A percentile compares a stretch with the other conserved stretches of the same genome.
Conservation (phyloP, 768 basidiomycete genomes). For the Agrocybe praecox region DNA sequence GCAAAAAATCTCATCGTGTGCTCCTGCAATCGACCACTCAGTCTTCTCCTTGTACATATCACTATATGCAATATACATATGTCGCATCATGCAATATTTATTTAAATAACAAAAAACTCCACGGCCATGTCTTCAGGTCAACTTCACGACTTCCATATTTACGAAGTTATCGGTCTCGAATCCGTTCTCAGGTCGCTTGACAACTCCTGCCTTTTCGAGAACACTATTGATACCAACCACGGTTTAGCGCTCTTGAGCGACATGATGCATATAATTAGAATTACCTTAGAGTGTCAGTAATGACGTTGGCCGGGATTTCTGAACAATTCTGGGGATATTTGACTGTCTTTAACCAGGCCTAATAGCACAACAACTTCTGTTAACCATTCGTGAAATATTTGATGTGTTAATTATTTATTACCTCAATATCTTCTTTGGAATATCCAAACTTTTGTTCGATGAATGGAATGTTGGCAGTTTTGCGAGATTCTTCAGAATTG, state of each 20-base stretch:
- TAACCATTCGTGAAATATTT: background rate
- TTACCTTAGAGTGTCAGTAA: constrained; percentile 72
- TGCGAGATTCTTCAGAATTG: constrained; percentile 57
- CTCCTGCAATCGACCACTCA: too few relatives aligned
- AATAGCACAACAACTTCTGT: too few relatives aligned
- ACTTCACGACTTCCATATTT: constrained; percentile 50
- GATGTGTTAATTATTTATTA: constrained; percentile 20
- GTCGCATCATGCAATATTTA: background rate
- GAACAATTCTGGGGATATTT: constrained; percentile 70
- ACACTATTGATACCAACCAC: constrained; percentile 44
- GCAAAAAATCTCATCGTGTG: too few relatives aligned
- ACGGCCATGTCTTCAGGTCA: constrained; percentile 31
- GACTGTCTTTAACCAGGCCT: constrained; percentile 87
- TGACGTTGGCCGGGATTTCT: constrained; percentile 62
- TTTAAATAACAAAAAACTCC: background rate
- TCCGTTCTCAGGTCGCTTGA: constrained; percentile 56
- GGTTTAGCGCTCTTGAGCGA: background rate
- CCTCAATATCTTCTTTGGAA: constrained; percentile 78
- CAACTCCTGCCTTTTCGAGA: constrained; percentile 76
- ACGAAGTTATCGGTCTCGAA: constrained; percentile 63
- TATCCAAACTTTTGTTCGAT: constrained; percentile 83
- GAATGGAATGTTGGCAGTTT: constrained; percentile 66
- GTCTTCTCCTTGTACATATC: background rate
- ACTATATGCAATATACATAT: background rate
- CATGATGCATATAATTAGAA: constrained; percentile 16